These are phyloP conservation scores for Zasmidium angulare DNA, from an alignment of 2,329 filamentous ascomycete species.

Conservation along the genomic window DNA sequence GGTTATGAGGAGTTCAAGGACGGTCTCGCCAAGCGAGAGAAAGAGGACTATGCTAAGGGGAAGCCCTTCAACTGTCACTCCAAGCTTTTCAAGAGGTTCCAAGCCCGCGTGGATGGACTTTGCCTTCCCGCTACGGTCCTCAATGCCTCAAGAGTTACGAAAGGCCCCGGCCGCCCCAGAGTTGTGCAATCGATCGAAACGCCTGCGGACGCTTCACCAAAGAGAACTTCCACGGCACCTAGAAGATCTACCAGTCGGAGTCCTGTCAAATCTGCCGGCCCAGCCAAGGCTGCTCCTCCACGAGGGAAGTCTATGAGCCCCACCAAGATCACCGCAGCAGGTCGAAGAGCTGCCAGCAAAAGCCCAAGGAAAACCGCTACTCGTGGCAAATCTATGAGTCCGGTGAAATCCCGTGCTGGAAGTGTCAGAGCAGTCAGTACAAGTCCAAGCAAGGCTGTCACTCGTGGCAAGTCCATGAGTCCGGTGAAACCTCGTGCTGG, in stretches of 20 bases:
- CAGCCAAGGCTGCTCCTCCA: not conserved
- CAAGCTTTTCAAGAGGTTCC: not conserved
- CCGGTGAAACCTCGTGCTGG: too few relatives aligned
- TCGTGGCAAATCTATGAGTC: not conserved
- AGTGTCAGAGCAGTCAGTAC: not conserved
- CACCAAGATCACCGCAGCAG: not conserved
- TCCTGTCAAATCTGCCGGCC: not conserved
- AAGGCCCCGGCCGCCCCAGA: too few relatives aligned
- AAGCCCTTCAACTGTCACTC: not conserved
- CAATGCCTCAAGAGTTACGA: too few relatives aligned
- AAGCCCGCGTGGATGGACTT: too few relatives aligned
- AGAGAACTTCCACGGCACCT: not conserved
- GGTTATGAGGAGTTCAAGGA: not conserved
- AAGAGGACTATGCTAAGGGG: not conserved
- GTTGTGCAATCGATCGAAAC: too few relatives aligned
- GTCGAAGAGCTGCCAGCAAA: not conserved
- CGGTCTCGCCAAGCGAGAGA: not conserved
- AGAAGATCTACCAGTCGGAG: not conserved
- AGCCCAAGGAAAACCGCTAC: not conserved
- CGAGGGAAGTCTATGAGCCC: not conserved
- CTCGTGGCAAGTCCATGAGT: not conserved
- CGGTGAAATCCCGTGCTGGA: too few relatives aligned
- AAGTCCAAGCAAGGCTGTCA: not conserved
- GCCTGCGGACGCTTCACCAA: not conserved
- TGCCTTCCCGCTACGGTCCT: too few relatives aligned